These are phyloP conservation scores for Solanum etuberosum DNA, from an alignment of 257 asterid species.

Conservation along the genomic window DNA sequence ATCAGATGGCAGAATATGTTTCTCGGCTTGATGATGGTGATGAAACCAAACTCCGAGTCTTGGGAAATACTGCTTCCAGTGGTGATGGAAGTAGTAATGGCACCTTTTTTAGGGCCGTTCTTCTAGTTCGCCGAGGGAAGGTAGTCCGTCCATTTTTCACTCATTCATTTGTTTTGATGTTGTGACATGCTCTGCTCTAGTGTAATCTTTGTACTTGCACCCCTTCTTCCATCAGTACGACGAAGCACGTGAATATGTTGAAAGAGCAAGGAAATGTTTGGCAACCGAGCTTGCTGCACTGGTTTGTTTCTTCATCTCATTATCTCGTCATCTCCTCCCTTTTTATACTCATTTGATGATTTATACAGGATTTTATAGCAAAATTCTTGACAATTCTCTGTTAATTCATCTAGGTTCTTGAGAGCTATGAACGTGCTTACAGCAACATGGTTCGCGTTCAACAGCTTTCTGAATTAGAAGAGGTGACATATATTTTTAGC, in stretches of 20 bases:
- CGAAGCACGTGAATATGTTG: constrained; percentile 92
- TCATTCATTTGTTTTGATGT: constrained; percentile 3
- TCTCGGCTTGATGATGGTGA: constrained; percentile 96
- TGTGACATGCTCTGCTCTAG: background rate
- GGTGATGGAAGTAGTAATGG: constrained; percentile 97
- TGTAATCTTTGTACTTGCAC: background rate
- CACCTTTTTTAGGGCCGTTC: constrained; percentile 82
- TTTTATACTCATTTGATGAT: background rate
- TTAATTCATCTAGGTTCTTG: constrained; percentile 61
- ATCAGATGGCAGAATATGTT: constrained; percentile 98
- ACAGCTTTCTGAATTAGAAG: constrained; percentile 93
- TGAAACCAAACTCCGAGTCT: constrained; percentile 77
- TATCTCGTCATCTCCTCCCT: background rate
- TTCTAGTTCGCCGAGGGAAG: constrained; percentile 88
- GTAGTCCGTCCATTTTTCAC: constrained; percentile 20
- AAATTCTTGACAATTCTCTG: background rate
- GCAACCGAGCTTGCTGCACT: constrained; percentile 98
- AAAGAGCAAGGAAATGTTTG: constrained; percentile 93
- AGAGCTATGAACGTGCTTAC: constrained; percentile 98
- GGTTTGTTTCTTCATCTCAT: constrained; percentile 48
- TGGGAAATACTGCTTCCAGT: constrained; percentile 93
- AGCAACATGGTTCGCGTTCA: constrained; percentile 98
- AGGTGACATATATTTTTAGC: constrained; percentile 27
- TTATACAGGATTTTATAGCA: background rate
- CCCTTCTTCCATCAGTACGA: constrained; percentile 48